A percentile compares a stretch with the other conserved stretches of the same genome.
These are phyloP conservation scores for Diplodia sapinea DNA, from an alignment of 2,329 filamentous ascomycete genomes.

Conservation along the genomic window DNA sequence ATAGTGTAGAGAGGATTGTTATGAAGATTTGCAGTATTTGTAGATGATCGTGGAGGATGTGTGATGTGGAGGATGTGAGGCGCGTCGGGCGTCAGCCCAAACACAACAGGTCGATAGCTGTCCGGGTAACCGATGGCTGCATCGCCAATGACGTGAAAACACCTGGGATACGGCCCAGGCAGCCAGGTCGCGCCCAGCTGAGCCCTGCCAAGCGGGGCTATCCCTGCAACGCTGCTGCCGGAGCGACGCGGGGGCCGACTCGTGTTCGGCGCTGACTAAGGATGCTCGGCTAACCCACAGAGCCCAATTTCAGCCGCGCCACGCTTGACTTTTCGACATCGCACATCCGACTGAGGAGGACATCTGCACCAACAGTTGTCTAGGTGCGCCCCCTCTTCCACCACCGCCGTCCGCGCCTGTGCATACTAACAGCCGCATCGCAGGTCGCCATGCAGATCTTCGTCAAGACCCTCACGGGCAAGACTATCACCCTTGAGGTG, in stretches of 20 bases:
- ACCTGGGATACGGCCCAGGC: constrained; percentile 20
- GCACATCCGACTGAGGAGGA: constrained; percentile 64
- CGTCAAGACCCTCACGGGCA: constrained; percentile 84
- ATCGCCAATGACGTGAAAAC: constrained; percentile 29
- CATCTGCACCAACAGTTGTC: constrained; percentile 55
- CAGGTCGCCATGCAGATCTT: constrained; percentile 56
- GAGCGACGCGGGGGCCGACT: constrained; percentile 22
- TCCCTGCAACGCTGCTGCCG: neutral
- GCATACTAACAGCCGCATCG: constrained; percentile 19
- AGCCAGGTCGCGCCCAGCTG: constrained; percentile 16
- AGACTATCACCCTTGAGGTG: constrained; percentile 99
- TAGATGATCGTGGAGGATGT: constrained; percentile 24
- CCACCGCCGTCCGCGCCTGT: neutral
- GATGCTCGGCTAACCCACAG: constrained; percentile 22
- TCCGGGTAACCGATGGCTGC: constrained; percentile 28
- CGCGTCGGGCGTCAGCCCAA: constrained; percentile 19
- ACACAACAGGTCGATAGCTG: constrained; percentile 27
- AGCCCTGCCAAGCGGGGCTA: constrained; percentile 6
- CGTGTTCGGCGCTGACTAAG: constrained; percentile 19
- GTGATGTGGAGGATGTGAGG: constrained; percentile 23
- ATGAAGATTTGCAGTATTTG: constrained; percentile 30
- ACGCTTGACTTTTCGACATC: constrained; percentile 36
- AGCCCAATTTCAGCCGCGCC: constrained; percentile 27
- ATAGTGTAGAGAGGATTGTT: constrained; percentile 21
- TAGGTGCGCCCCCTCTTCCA: constrained; percentile 50